Conservation (phyloP, 176 grass and related monocot genomes). For the Themeda triandra region DNA sequence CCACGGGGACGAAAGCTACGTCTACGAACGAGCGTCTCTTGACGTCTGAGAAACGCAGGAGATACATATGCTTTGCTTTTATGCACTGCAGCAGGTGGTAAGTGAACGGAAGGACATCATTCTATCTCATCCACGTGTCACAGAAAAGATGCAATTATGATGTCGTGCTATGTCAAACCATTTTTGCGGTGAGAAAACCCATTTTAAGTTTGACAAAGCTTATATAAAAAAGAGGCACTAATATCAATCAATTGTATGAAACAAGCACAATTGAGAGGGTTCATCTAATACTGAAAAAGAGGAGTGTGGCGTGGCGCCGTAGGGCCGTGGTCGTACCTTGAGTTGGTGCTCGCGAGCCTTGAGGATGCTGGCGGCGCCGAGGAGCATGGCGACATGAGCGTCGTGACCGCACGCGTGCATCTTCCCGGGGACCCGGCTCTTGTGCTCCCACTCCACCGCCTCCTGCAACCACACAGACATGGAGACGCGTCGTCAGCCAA, state of each 20-base stretch:
- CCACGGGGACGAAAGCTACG: not conserved
- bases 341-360: conserved; percentile 69
- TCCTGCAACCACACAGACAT: conserved; percentile 36
- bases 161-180: no score
- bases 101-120: no score
- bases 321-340: conserved; percentile 36
- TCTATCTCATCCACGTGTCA: no score
- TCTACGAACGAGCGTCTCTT: not conserved
- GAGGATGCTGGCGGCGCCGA: conserved; percentile 85
- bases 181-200: no score
- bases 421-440: conserved; percentile 78
- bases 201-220: no score
- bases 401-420: conserved; percentile 99
- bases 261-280: no score
- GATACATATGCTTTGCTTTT: not conserved
- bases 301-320: not conserved
- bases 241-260: no score
- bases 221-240: no score
- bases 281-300: no score
- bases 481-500: not conserved
- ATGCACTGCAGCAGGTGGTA: not conserved
- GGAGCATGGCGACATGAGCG: conserved; percentile 97
- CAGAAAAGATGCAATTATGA: not conserved
- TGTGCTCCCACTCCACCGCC: conserved; percentile 89
- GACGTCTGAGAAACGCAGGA: not conserved